These are phyloP conservation scores for Pulveroboletus ravenelii DNA, from an alignment of 768 basidiomycete species.

Conservation along the genomic window DNA sequence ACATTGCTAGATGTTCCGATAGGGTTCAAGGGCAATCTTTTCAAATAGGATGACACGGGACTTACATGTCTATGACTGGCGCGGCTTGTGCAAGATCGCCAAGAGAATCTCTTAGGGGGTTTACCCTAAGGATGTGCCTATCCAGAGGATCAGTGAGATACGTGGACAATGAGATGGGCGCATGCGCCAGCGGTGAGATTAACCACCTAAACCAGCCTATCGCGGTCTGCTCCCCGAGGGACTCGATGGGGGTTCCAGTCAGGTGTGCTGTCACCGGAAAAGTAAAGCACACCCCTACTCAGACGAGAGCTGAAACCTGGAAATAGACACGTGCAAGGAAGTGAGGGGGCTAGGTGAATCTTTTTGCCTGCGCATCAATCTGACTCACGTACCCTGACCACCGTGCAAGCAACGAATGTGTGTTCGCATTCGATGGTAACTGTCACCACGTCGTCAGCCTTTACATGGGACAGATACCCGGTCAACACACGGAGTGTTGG, in stretches of 20 bases:
- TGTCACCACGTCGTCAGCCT: too few relatives aligned
- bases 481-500: neutral
- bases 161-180: too few relatives aligned
- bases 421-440: neutral
- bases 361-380: too few relatives aligned
- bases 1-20: conserved; percentile 4
- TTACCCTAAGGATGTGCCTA: conserved; percentile 48
- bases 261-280: neutral
- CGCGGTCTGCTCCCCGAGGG: neutral
- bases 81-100: conserved; percentile 45
- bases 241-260: neutral
- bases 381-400: neutral
- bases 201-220: neutral
- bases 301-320: conserved; percentile 21
- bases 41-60: neutral
- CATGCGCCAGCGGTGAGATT: conserved; percentile 7
- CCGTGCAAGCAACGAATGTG: neutral
- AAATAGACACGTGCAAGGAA: conserved; percentile 43
- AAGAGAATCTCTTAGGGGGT: conserved; percentile 49
- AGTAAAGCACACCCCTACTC: conserved; percentile 24
- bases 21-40: neutral
- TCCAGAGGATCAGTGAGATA: conserved; percentile 1
- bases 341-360: conserved; percentile 36
- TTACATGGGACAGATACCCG: too few relatives aligned
- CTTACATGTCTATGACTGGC: conserved; percentile 32